Evolutionary conservation across 495 filamentous ascomycete species (phyloP).

Genomic region (Penicillium mononematosum): DNA sequence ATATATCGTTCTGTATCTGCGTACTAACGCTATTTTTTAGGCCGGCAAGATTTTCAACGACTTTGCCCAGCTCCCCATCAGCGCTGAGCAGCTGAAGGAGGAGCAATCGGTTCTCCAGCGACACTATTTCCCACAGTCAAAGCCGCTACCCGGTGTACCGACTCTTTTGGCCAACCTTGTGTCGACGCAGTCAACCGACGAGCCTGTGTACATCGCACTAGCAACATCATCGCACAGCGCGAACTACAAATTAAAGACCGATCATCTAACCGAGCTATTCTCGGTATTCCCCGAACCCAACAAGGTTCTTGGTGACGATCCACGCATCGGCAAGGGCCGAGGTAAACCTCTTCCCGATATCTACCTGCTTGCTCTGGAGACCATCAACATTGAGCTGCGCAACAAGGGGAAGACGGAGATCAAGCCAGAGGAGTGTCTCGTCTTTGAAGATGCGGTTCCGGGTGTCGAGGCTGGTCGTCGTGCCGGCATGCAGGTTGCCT

Average conservation of each 20-base stretch:
- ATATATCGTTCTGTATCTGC: background rate
- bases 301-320: constrained; percentile 82
- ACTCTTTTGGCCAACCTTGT: constrained; percentile 58
- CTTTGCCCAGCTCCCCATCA: constrained; percentile 87
- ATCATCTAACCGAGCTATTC: constrained; percentile 73
- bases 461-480: constrained; percentile 88
- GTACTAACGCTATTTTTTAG: constrained; percentile 16
- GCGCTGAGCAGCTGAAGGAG: constrained; percentile 58
- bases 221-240: constrained; percentile 71
- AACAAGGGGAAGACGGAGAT: constrained; percentile 64
- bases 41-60: constrained; percentile 60
- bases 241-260: constrained; percentile 80
- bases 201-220: constrained; percentile 74
- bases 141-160: constrained; percentile 76
- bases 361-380: constrained; percentile 81
- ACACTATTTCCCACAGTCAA: constrained; percentile 66
- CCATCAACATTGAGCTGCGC: constrained; percentile 71
- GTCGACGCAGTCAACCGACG: constrained; percentile 39
- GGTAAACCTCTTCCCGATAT: constrained; percentile 97
- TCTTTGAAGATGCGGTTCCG: constrained; percentile 93
- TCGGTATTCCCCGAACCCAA: constrained; percentile 63
- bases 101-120: constrained; percentile 61
- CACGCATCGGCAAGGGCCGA: constrained; percentile 70
- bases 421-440: constrained; percentile 81
- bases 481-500: constrained; percentile 93